phyloP scores from a whole-genome alignment of 2,329 filamentous ascomycete genomes.

The Cladosporium sp. region DNA sequence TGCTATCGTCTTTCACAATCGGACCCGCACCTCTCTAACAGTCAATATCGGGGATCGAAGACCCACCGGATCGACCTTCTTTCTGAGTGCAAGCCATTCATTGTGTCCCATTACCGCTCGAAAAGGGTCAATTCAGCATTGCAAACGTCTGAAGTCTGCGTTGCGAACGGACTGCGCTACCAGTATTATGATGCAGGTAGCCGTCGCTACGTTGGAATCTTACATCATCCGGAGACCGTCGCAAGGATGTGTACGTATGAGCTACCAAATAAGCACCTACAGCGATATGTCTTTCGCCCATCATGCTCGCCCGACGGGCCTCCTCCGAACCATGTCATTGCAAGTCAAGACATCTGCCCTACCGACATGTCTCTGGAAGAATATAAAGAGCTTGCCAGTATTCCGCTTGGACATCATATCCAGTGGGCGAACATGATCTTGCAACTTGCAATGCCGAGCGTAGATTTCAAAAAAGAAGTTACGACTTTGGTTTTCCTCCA shows the following conservation, averaged over 20 bases:
- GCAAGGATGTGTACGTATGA: constrained; percentile 31
- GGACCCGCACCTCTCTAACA: constrained; percentile 8
- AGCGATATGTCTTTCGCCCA: constrained; percentile 26
- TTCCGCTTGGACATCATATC: constrained; percentile 43
- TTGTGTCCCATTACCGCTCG: constrained; percentile 46
- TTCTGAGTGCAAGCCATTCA: constrained; percentile 45
- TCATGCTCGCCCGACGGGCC: constrained; percentile 11
- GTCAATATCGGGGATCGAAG: constrained; percentile 43
- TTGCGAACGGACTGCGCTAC: constrained; percentile 45
- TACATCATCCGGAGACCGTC: constrained; percentile 1
- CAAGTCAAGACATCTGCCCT: constrained; percentile 49
- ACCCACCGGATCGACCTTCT: constrained; percentile 35
- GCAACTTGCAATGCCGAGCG: constrained; percentile 48
- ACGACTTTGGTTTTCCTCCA: constrained; percentile 49
- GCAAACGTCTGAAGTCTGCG: constrained; percentile 38
- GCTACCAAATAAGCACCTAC: constrained; percentile 37
- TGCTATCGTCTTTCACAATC: background rate
- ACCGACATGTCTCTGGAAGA: constrained; percentile 48
- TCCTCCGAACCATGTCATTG: constrained; percentile 33
- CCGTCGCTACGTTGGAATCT: constrained; percentile 31
- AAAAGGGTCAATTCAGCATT: constrained; percentile 37
- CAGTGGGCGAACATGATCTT: constrained; percentile 48
- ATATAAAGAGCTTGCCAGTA: constrained; percentile 48
- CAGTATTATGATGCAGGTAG: constrained; percentile 47
- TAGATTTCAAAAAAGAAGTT: constrained; percentile 58